Evolutionary conservation across 441 rosid species (phyloP).

Genomic region (Dalechampia spathulata): DNA sequence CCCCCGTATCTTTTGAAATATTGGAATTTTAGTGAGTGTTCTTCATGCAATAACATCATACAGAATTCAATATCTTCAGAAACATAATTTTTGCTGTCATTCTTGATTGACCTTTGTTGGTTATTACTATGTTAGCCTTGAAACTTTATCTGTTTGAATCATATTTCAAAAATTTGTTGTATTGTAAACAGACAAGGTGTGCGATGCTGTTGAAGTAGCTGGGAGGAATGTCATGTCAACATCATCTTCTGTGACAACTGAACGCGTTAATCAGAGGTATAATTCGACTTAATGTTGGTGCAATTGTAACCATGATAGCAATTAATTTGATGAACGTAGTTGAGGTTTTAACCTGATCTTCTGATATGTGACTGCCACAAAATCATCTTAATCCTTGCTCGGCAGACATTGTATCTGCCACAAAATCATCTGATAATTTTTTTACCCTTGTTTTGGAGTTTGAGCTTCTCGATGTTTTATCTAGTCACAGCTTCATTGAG

Average conservation of each 20-base stretch:
- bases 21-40: neutral
- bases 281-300: neutral
- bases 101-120: neutral
- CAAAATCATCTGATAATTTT: too few relatives aligned
- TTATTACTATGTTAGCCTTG: neutral
- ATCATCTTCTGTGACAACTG: constrained; percentile 44
- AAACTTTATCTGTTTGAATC: neutral
- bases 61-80: neutral
- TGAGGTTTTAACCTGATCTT: neutral
- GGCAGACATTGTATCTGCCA: too few relatives aligned
- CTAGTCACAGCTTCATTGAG: too few relatives aligned
- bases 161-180: neutral
- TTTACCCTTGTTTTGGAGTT: too few relatives aligned
- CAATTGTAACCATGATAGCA: neutral
- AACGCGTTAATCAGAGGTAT: constrained; percentile 37
- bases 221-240: constrained; percentile 47
- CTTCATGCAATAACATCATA: neutral
- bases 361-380: too few relatives aligned
- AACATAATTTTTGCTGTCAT: neutral
- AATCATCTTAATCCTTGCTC: too few relatives aligned
- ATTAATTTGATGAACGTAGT: neutral
- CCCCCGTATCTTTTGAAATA: neutral
- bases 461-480: too few relatives aligned
- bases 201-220: constrained; percentile 47
- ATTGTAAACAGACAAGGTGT: constrained; percentile 29